Evolutionary conservation across 163 green algal species (phyloP).

Genomic region (Chlorella variabilis): DNA sequence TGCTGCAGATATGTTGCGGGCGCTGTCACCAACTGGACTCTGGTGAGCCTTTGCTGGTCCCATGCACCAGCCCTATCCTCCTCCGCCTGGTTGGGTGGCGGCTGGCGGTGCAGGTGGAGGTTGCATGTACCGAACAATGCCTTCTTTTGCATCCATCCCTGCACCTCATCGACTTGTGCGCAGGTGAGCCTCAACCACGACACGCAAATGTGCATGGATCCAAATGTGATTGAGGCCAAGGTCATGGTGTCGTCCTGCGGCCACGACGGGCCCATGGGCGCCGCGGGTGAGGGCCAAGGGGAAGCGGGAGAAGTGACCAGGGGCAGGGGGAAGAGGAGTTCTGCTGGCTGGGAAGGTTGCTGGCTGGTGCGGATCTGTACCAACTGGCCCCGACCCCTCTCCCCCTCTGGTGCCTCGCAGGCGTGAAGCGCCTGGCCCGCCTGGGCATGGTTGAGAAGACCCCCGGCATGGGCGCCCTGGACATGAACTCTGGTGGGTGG

Average conservation of each 20-base stretch:
- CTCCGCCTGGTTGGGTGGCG: too few species aligned
- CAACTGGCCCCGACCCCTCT: not conserved
- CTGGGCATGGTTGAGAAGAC: constrained; percentile 88
- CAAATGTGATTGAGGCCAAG: constrained; percentile 90
- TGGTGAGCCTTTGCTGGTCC: too few species aligned
- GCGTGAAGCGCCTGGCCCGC: constrained; percentile 91
- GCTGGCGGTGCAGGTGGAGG: too few species aligned
- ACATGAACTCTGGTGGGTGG: constrained; percentile 91
- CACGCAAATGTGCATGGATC: constrained; percentile 82
- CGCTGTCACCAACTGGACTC: constrained; percentile 98
- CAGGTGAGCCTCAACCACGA: constrained; percentile 94
- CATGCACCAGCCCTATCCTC: too few species aligned
- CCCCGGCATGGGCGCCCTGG: constrained; percentile 94
- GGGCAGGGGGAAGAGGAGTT: too few species aligned
- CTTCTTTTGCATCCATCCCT: too few species aligned
- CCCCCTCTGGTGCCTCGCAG: constrained; percentile 31
- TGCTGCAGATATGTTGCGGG: constrained; percentile 71
- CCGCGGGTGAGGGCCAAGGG: constrained; percentile 64
- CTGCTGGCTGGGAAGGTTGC: too few species aligned
- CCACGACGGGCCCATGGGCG: constrained; percentile 96
- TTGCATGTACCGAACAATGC: too few species aligned
- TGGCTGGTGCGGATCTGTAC: too few species aligned
- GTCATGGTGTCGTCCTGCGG: constrained; percentile 94
- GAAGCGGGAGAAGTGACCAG: not conserved
- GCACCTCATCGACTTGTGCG: too few species aligned